These are phyloP conservation scores for Ophiostoma novo-ulmi DNA, from an alignment of 2,329 filamentous ascomycete genomes.

Conservation along the genomic window DNA sequence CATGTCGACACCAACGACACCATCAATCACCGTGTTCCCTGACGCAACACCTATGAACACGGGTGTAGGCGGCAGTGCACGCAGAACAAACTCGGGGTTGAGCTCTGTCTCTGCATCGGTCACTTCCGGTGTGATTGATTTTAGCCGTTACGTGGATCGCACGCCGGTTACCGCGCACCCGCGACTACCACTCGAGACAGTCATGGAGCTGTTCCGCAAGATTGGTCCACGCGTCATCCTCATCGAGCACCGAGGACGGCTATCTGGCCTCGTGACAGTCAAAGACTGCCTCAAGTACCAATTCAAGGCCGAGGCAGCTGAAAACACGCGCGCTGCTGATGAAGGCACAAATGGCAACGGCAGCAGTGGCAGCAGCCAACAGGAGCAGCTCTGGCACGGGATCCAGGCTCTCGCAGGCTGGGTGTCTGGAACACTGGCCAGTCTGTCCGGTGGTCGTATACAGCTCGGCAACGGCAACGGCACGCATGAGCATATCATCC, in stretches of 20 bases:
- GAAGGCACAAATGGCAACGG: slow-evolving; percentile 49
- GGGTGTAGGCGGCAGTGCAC: background rate
- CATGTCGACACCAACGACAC: slow-evolving; percentile 33
- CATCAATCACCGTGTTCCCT: background rate
- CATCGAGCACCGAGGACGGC: slow-evolving; percentile 79
- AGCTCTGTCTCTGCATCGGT: slow-evolving; percentile 30
- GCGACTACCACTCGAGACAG: slow-evolving; percentile 84
- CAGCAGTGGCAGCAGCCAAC: slow-evolving; percentile 51
- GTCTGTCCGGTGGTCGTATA: slow-evolving; percentile 53
- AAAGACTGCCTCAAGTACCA: slow-evolving; percentile 98
- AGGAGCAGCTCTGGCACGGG: slow-evolving; percentile 59
- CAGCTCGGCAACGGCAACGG: slow-evolving; percentile 41
- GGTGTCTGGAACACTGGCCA: slow-evolving; percentile 53
- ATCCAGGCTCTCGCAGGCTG: slow-evolving; percentile 52
- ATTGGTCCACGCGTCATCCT: slow-evolving; percentile 87
- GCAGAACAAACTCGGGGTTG: background rate
- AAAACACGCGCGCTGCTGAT: slow-evolving; percentile 54
- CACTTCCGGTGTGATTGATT: slow-evolving; percentile 53
- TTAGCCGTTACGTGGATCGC: slow-evolving; percentile 80
- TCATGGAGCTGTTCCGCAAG: slow-evolving; percentile 98
- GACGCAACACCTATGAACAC: background rate
- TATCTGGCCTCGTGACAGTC: slow-evolving; percentile 84
- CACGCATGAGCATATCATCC: slow-evolving; percentile 35
- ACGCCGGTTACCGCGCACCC: slow-evolving; percentile 90
- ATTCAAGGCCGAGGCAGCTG: slow-evolving; percentile 82